phyloP scores from a whole-genome alignment of 768 basidiomycete genomes.

The Sistotremastrum niveocremeum region DNA sequence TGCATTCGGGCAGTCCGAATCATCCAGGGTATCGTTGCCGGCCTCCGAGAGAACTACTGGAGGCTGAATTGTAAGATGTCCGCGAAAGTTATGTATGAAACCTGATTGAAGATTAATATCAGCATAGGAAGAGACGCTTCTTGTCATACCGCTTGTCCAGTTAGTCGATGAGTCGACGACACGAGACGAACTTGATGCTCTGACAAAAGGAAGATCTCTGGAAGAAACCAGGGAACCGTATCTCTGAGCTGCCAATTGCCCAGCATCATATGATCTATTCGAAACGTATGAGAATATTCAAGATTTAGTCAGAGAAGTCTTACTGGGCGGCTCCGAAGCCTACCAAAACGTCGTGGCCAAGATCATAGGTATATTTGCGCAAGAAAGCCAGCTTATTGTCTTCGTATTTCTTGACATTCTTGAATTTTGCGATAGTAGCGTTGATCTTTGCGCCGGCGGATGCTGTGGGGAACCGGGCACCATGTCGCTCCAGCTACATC shows the following conservation, averaged over 20 bases:
- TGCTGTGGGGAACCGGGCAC: conserved; percentile 60
- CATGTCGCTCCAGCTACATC: conserved; percentile 63
- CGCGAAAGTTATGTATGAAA: background rate
- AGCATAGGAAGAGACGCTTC: background rate
- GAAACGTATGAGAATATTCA: background rate
- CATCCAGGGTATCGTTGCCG: conserved; percentile 54
- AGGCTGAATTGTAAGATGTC: no score
- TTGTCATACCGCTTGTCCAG: conserved; percentile 45
- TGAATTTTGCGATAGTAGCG: conserved; percentile 38
- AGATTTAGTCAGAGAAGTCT: conserved; percentile 10
- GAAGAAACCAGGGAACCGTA: conserved; percentile 36
- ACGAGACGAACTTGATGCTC: conserved; percentile 37
- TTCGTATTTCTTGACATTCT: conserved; percentile 29
- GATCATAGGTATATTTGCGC: conserved; percentile 38
- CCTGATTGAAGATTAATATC: conserved; percentile 24
- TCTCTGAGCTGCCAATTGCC: conserved; percentile 35
- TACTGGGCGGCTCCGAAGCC: conserved; percentile 55
- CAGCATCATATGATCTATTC: conserved; percentile 36
- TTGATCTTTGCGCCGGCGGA: conserved; percentile 30
- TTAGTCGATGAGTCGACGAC: conserved; percentile 56
- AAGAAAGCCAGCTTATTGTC: conserved; percentile 45
- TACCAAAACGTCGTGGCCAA: conserved; percentile 48
- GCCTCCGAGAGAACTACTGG: background rate
- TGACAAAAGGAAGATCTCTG: conserved; percentile 37
- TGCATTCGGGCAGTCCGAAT: conserved; percentile 48